phyloP scores from a whole-genome alignment of 108 stramenopile species.

The Skeletonema grethae region DNA sequence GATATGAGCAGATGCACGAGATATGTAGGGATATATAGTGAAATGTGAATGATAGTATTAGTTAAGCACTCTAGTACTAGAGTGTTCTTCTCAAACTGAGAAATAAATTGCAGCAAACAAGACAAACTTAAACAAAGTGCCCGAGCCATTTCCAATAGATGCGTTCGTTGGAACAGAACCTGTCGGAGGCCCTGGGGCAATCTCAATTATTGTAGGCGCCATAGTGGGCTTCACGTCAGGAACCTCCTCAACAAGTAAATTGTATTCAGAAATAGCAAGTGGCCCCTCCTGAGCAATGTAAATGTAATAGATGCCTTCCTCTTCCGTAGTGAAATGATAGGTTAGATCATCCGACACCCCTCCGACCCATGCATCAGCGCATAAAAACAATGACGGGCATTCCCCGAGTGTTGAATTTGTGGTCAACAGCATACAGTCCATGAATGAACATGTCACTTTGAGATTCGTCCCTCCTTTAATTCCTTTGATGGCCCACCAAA shows the following conservation, averaged over 20 bases:
- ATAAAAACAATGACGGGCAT: neutral
- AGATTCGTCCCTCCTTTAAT: neutral
- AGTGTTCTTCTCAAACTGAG: neutral
- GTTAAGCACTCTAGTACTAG: neutral
- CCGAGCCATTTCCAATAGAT: neutral
- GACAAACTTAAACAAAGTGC: neutral
- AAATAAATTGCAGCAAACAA: neutral
- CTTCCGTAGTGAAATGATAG: neutral
- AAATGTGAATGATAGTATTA: neutral
- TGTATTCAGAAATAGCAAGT: neutral
- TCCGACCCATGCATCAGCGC: neutral
- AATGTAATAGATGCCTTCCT: neutral
- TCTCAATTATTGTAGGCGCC: neutral
- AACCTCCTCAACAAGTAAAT: neutral
- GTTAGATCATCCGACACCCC: neutral
- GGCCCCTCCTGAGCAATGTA: no score
- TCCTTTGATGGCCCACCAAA: neutral
- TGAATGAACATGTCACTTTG: neutral
- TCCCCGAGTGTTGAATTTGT: slow-evolving; percentile 1
- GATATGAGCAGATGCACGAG: no score
- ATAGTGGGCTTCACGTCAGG: neutral
- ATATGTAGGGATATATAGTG: no score
- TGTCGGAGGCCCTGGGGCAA: neutral
- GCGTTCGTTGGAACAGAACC: neutral
- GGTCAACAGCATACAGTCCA: neutral